Evolutionary conservation across 331 rosid genomes (phyloP), one percentile per base, ranked within the genome.

Genomic region (Saraca asoca): DNA sequence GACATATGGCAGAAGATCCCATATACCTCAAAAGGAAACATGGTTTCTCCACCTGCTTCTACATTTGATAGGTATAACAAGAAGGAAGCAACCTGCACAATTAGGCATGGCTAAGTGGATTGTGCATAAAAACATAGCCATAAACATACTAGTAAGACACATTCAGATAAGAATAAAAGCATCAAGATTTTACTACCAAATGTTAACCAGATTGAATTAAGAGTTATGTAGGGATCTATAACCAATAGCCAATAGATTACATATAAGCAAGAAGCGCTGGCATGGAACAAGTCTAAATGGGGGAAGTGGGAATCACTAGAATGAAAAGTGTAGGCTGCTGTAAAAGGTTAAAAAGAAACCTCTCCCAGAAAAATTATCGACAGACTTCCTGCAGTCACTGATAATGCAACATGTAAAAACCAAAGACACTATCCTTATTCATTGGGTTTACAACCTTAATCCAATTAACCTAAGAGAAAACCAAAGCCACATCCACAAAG

Each of bases 1-100:
- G 20, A 5, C 17, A n/a, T 12, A 50, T 29, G 13, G 11, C 20
- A 18, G 10, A 2, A 16, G 37, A 51, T 9, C 16, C 29, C 9
- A 51, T 50, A 45, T 57, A 61, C 86, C 86, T 81, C 86, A 50
- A 35, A 78, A 57, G 86, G 86, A 61, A 78, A 81, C 83, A 78
- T 74, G 58, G 86, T 81, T 62, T 81, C 86, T 61, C 86, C 86
- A 12, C 83, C 81, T n/a, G 42, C 70, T 70, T 81, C 83, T 17
- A 78, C 81, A 41, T 13, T 70, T 41, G 86, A 78, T n/a, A 81
- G 75, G 77, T 78, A 78, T 60, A 78, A 44, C 70, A 81, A 71
- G 70, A 78, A 81, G 9, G 86, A 78, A 71, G 86, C 83, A 45
- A 81, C 38, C 86, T 81, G 73, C 49, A 50, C 42, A 37, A 37